Evolutionary conservation across 192 early-diverging fungal species (phyloP), one percentile per base, ranked within the genome.

Genomic region (Gonapodya prolifera): DNA sequence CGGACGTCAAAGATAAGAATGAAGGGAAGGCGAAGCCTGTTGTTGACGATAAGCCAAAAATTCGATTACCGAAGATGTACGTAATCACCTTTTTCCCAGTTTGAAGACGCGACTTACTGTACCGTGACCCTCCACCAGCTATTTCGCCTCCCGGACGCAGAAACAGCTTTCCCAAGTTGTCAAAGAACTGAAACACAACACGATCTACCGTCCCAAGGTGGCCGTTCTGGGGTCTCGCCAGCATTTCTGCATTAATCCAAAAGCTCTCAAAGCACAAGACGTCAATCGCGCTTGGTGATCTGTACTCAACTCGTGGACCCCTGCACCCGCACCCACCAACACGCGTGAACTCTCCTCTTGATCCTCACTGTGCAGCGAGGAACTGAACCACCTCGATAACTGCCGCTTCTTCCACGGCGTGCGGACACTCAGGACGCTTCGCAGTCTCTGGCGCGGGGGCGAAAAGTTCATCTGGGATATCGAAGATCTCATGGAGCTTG

Each of bases 381-480:
- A 84, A n/a, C 8, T 80, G n/a, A 87, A 87, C 29, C 75, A 76
- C 0, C 36, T 76, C 8, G 34, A 70, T 8, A 88, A 83, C 31
- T 75, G 35, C 77, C 2, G 34, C 77, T 18, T 80, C 35, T 70
- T 31, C 2, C 69, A 75, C 16, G 77, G 77, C n/a, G 69, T 80
- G 31, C 69, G 35, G 2, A 77, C 33, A n/a, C 1, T 84, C 16
- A 34, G 77, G 0, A 32, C 18, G 18, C 80, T 79, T 35, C 33
- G 70, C 0, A 34, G 32, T 13, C 23, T 80, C 30, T 70, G 69
- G 31, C 70, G 35, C n/a, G 29, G 69, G 18, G 35, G 76, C 23
- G 34, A n/a, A n/a, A n/a, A n/a, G n/a, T n/a, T 16, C 8, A 77
- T 90, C 75, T 89, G 87, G 87, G 88, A 90, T 35, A 80, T 90